Evolutionary conservation across 2,329 filamentous ascomycete species (phyloP), one percentile per base, ranked within the genome.

Genomic region (Phoma sp.): DNA sequence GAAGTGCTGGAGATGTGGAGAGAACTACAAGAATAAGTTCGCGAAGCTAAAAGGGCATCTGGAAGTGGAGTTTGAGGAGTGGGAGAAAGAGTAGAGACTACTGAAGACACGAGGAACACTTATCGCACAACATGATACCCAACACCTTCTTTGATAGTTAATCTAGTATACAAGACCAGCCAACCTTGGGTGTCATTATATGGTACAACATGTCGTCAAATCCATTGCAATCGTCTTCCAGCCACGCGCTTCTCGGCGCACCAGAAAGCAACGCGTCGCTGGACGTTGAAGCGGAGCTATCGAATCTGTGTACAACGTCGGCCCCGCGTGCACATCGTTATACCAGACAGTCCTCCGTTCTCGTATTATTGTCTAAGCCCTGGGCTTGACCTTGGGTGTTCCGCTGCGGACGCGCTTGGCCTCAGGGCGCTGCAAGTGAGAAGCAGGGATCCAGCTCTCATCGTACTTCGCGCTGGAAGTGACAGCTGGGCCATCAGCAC

Each of bases 401-500:
- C 74, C 74, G 60, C 77, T 80, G 71, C 85, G 84, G 51, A 88
- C 82, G 65, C 85, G 82, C 67, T 81, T 82, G 41, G 85, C 89
- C 65, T 89, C 83, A 33, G 94, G 93, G 67, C 91, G 88, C 81
- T 94, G 91, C 76, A 97, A 86, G 79, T 98, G 93, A 75, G 90
- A 87, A 60, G 88, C 86, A 27, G 93, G 92, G 68, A 97, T 96
- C 93, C 94, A 97, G 81, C 88, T 91, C 81, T 94, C 89, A 70
- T 96, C 93, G 77, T 93, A 96, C 80, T 91, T 91, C 58, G 87
- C 82, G 56, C 88, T 85, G 61, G 85, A 87, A 52, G 88, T 84
- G 54, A 88, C 85, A 60, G 86, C 87, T 44, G 88, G 83, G 52
- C 87, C 86, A 77, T 92, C 90, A 60, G 86, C 84, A 60, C 89